Base-by-base conservation (phyloP, 1,284 basidiomycete genomes). In the Tilletia indica region DNA sequence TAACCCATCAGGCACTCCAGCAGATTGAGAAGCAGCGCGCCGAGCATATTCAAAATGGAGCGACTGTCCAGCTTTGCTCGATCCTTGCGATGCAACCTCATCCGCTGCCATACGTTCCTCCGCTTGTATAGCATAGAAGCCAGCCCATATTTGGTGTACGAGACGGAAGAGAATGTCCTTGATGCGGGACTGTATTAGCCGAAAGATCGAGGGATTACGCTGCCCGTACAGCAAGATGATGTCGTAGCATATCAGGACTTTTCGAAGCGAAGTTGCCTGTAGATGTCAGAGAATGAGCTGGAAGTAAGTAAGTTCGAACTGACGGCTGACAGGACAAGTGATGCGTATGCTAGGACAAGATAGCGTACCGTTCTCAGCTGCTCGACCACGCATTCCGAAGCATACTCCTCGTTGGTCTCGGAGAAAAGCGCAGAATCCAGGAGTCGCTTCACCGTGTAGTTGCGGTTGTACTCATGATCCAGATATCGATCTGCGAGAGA, bases 231-330 rank as follows among this genome's bases (percentile, higher is more conserved):
- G 88, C 31, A 93, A 88, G 31, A 96, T 88, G 68, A 94, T 86
- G 75, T 90, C 89, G 85, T 93, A 94, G 42, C 91, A 87, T 70
- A 97, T 90, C 79, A 93, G 89, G 74, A 93, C 89, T 16, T 88
- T 87, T 79, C 95, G 93, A 0, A 94, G 93, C 80, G 96, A 90
- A n/a, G 93, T 94, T 14, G 67, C 31, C 68, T 49, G 47, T 12
- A 6, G 47, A 25, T 45, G 42, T 45, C 42, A 36, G 34, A 69
- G 54, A 21, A 48, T 14, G 25, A 42, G 3, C 2, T 9, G 16
- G n/a, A 49, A 19, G 67, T 39, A 2, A 39, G 9, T 31, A 67
- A 3, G 16, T 48, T 9, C 58, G 47, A 38, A 42, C 25, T 2
- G 31, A 61, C 38, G 61, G 12, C 25, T 31, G 25, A 31, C 25